phyloP scores from a whole-genome alignment of 2,329 filamentous ascomycete genomes.

The Diaporthe citriasiana region DNA sequence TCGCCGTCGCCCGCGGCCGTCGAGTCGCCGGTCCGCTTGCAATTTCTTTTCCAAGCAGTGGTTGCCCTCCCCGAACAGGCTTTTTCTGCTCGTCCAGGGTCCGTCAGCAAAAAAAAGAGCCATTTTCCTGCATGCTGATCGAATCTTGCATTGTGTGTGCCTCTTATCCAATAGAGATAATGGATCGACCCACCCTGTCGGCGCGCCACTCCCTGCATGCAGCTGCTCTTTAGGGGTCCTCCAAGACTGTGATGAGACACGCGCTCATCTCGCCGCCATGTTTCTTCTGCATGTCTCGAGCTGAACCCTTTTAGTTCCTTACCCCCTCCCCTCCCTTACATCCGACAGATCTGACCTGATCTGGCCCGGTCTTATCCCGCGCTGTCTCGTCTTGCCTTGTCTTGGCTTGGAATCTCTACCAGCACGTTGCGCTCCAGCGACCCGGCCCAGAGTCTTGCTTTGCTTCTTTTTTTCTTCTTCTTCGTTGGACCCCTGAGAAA shows the following conservation, averaged over 20 bases:
- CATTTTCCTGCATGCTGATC: conserved; percentile 29
- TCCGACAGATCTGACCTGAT: background rate
- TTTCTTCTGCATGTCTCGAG: conserved; percentile 21
- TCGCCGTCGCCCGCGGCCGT: conserved; percentile 6
- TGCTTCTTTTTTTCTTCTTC: too few species aligned
- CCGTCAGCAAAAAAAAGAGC: background rate
- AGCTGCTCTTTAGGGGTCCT: background rate
- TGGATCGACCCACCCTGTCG: conserved; percentile 29
- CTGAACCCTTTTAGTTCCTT: background rate
- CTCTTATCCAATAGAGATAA: background rate
- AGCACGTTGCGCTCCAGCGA: background rate
- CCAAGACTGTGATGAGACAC: background rate
- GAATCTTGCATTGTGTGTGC: background rate
- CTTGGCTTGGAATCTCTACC: conserved; percentile 1
- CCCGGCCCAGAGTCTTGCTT: too few species aligned
- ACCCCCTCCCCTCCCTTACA: background rate
- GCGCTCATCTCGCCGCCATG: conserved; percentile 4
- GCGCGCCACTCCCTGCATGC: conserved; percentile 32
- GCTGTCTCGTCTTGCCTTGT: background rate
- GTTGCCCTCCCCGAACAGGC: background rate
- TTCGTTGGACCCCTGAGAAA: background rate
- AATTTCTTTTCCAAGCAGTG: background rate
- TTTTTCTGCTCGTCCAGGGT: too few species aligned
- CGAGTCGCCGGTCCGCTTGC: conserved; percentile 11
- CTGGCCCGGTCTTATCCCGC: background rate